Evolutionary conservation across 2,329 filamentous ascomycete genomes (phyloP), one percentile per base, ranked within the genome.

Genomic region (Calonectria pseudoreteaudii): DNA sequence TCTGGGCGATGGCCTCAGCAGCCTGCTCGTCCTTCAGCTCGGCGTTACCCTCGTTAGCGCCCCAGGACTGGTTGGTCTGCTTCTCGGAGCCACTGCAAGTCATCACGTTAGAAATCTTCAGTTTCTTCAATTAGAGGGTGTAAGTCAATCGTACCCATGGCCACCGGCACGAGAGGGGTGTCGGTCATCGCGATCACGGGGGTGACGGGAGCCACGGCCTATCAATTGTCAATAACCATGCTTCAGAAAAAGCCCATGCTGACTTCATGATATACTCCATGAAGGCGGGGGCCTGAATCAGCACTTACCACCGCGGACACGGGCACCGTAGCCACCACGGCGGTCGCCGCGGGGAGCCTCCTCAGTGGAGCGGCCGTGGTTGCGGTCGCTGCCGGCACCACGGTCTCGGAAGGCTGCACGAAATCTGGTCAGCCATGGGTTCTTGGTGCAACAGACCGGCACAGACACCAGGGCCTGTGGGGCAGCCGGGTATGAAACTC

Each of bases 1-100:
- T 88, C 87, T 95, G 91, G 80, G 97, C 97, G 80, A 98, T 97
- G 81, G 92, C 93, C 86, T 97, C 95, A 81, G 94, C 97, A 80
- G 94, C 95, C 87, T 95, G 92, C 91, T 98, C 97, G 82, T 98
- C 97, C 83, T 94, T 94, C 87, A 94, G 92, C 88, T 97, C 95
- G 83, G 94, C 94, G 76, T 93, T 89, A 82, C 95, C 97, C 83
- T 95, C 94, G 80, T 91, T 90, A 83, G 91, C 93, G 81, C 96
- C 97, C 95, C 96, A 98, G 81, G 94, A 94, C 86, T 96, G 94
- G 83, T 92, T 94, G 84, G 94, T 92, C 87, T 96, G 94, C 92
- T 97, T 97, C 81, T 95, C 93, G 83, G 94, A 93, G 78, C 94
- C 93, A 82, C 94, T 95, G 70, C 38, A 74, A 44, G 36, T 80